Conservation (phyloP, 2,329 filamentous ascomycete genomes). For the Sclerotinia borealis region DNA sequence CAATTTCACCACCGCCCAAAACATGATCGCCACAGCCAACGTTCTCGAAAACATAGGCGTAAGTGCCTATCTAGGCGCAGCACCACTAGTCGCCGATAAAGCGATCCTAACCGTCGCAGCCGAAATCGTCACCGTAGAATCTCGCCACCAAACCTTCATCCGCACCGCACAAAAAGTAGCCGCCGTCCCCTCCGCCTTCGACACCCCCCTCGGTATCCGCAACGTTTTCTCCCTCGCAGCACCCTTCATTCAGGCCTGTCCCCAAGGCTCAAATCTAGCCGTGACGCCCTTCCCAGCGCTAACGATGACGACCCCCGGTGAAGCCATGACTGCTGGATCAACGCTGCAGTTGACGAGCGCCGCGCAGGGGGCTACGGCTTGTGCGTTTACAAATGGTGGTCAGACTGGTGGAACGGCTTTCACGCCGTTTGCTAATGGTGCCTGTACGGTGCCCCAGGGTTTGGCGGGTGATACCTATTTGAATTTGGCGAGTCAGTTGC, state of each 20-base stretch:
- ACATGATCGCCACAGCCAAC: slow-evolving; percentile 64
- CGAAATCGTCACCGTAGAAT: slow-evolving; percentile 66
- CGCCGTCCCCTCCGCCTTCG: slow-evolving; percentile 63
- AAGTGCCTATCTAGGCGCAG: slow-evolving; percentile 66
- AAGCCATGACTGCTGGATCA: slow-evolving; percentile 37
- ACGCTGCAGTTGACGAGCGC: slow-evolving; percentile 45
- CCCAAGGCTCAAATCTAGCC: slow-evolving; percentile 56
- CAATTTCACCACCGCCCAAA: slow-evolving; percentile 55
- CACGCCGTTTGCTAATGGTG: slow-evolving; percentile 46
- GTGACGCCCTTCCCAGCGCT: slow-evolving; percentile 58
- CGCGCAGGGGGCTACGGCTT: slow-evolving; percentile 50
- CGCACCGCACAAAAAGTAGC: slow-evolving; percentile 51
- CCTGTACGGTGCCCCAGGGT: slow-evolving; percentile 56
- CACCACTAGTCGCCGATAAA: slow-evolving; percentile 54
- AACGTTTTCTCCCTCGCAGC: slow-evolving; percentile 69
- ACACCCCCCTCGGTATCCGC: slow-evolving; percentile 60
- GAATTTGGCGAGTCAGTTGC: slow-evolving; percentile 52
- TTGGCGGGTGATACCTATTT: slow-evolving; percentile 62
- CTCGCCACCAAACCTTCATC: slow-evolving; percentile 68
- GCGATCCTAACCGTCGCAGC: slow-evolving; percentile 60
- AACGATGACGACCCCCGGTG: slow-evolving; percentile 42
- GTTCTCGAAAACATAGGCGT: slow-evolving; percentile 69
- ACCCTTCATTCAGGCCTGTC: slow-evolving; percentile 66
- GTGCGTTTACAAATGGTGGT: slow-evolving; percentile 61
- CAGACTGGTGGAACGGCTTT: slow-evolving; percentile 54